Evolutionary conservation across 257 asterid species (phyloP).

Genomic region (Capsicum baccatum): DNA sequence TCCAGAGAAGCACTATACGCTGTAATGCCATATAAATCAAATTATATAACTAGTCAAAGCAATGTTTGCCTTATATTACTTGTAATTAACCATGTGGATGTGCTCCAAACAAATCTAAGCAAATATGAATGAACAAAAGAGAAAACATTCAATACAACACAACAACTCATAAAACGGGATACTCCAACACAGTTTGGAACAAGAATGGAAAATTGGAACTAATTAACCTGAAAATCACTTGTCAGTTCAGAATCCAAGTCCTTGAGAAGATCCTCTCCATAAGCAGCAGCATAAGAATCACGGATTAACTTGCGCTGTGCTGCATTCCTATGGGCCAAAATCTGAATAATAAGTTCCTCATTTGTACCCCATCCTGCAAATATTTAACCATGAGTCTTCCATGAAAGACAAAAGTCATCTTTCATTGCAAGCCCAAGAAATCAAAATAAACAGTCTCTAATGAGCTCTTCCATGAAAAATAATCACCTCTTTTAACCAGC

Average conservation of each 20-base stretch:
- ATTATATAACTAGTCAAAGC: neutral
- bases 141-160: neutral
- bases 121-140: neutral
- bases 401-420: too few species aligned
- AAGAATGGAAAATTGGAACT: constrained; percentile 21
- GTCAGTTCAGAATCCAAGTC: constrained; percentile 83
- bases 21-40: constrained; percentile 32
- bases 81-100: neutral
- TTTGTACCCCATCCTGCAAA: constrained; percentile 84
- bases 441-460: too few species aligned
- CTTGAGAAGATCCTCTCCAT: constrained; percentile 82
- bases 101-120: neutral
- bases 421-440: too few species aligned
- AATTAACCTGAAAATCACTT: constrained; percentile 70
- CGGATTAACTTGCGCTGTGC: constrained; percentile 72
- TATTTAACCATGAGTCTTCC: neutral
- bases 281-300: constrained; percentile 67
- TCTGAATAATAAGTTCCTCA: constrained; percentile 63
- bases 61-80: neutral
- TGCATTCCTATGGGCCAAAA: constrained; percentile 86
- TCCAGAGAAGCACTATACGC: constrained; percentile 80
- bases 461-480: too few species aligned
- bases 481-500: neutral
- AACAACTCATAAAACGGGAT: neutral
- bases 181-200: neutral